A percentile compares a stretch with the other conserved stretches of the same genome.
phyloP scores from a whole-genome alignment of 768 basidiomycete genomes.

The Tricholoma sp. region DNA sequence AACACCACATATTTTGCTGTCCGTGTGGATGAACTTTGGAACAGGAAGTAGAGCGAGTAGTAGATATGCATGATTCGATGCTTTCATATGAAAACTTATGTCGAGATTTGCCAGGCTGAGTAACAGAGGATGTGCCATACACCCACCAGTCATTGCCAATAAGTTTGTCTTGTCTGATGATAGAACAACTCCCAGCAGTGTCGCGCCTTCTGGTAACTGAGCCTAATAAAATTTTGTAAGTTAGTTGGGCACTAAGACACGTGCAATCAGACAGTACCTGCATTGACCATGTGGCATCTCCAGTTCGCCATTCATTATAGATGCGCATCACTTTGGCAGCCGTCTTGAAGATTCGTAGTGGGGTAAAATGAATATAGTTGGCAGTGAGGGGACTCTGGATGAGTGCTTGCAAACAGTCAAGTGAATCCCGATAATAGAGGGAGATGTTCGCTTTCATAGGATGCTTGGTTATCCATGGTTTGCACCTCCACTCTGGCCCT shows the following conservation, averaged over 20 bases:
- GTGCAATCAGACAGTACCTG: neutral
- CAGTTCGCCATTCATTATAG: neutral
- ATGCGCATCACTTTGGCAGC: constrained; percentile 6
- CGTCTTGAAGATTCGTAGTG: constrained; percentile 8
- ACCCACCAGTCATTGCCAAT: constrained; percentile 12
- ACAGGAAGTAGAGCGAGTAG: constrained; percentile 16
- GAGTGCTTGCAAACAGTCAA: constrained; percentile 24
- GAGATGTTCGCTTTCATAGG: neutral
- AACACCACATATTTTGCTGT: constrained; percentile 12
- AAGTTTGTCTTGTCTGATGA: constrained; percentile 18
- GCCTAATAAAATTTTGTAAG: constrained; percentile 3
- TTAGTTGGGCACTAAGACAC: neutral
- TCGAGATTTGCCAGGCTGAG: constrained; percentile 12
- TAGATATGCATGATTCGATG: constrained; percentile 11
- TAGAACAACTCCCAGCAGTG: constrained; percentile 12
- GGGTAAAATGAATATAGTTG: constrained; percentile 19
- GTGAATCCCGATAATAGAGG: neutral
- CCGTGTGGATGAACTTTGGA: constrained; percentile 4
- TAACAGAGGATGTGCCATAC: constrained; percentile 8
- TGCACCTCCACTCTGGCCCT: neutral
- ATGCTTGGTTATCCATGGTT: neutral
- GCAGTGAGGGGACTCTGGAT: constrained; percentile 19
- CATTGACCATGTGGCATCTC: neutral
- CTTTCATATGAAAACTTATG: constrained; percentile 11
- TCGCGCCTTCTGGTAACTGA: constrained; percentile 12